Evolutionary conservation across 139 green algal species (phyloP).

Genomic region (Chlorella sp.): DNA sequence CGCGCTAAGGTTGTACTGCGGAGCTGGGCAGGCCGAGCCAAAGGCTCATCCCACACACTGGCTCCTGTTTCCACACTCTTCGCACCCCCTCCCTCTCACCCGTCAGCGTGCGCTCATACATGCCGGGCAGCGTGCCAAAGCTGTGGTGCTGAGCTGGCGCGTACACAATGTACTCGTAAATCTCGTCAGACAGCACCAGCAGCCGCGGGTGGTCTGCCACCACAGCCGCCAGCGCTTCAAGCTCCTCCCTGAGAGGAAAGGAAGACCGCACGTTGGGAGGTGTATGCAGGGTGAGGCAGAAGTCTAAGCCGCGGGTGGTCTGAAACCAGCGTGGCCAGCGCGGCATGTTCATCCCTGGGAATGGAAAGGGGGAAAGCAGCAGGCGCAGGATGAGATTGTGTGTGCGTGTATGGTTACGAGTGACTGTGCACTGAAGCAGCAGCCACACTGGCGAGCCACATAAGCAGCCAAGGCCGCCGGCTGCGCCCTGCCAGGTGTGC

Average conservation of each 20-base stretch:
- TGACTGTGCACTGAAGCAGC: no score
- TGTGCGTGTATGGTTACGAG: no score
- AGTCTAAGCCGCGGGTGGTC: conserved; percentile 92
- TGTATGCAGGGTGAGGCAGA: no score
- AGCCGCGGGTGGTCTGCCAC: conserved; percentile 89
- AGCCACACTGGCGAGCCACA: no score
- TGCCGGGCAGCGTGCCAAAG: conserved; percentile 87
- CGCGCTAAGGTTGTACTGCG: no score
- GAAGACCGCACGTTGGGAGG: no score
- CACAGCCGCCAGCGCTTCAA: conserved; percentile 84
- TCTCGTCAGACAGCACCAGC: conserved; percentile 88
- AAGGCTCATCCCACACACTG: background rate
- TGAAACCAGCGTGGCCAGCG: conserved; percentile 83
- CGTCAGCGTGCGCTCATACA: conserved; percentile 95
- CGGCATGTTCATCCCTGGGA: conserved; percentile 65
- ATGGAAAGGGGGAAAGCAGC: no score
- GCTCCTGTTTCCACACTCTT: background rate
- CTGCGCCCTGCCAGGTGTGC: no score
- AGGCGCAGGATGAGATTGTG: background rate
- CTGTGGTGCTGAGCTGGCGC: conserved; percentile 80
- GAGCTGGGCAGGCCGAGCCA: background rate
- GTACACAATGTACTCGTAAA: conserved; percentile 97
- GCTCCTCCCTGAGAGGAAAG: conserved; percentile 50
- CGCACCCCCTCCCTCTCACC: background rate
- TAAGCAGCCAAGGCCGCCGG: no score